These are phyloP conservation scores for Rhipidocladum racemiflorum DNA, from an alignment of 176 grass and related monocot species.

Conservation along the genomic window DNA sequence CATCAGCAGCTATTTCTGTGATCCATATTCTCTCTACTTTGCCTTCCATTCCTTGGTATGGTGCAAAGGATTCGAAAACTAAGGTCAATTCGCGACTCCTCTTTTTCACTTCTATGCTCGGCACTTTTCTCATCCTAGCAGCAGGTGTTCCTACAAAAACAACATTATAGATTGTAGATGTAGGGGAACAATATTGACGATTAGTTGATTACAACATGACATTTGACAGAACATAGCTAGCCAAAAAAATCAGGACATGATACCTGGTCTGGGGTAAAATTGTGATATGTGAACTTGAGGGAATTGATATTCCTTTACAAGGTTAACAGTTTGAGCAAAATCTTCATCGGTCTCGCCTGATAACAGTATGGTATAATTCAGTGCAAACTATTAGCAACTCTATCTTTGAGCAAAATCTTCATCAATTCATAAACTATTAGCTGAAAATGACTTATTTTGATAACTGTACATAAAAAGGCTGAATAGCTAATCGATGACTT, in stretches of 20 bases:
- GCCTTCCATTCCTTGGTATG: conserved; percentile 85
- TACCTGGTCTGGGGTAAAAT: conserved; percentile 94
- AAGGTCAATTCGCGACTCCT: conserved; percentile 80
- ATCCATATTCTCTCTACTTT: conserved; percentile 78
- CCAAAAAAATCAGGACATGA: background rate
- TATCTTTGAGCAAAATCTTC: background rate
- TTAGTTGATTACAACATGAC: background rate
- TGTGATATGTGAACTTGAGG: conserved; percentile 97
- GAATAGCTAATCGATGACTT: conserved; percentile 17
- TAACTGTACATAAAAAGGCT: background rate
- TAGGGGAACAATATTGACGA: background rate
- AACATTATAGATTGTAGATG: background rate
- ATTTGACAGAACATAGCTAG: too few species aligned
- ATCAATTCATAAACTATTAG: background rate
- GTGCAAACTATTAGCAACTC: background rate
- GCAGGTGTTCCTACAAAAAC: conserved; percentile 81
- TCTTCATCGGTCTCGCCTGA: conserved; percentile 89
- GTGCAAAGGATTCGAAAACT: conserved; percentile 88
- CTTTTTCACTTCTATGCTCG: conserved; percentile 79
- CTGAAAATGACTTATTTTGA: background rate
- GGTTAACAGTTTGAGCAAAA: conserved; percentile 78
- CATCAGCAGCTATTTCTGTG: conserved; percentile 81
- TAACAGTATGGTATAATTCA: background rate
- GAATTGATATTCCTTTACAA: conserved; percentile 76
- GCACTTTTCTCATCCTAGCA: conserved; percentile 93